Conservation (phyloP, 2,329 filamentous ascomycete species). For the Aspergillus phoenicis region DNA sequence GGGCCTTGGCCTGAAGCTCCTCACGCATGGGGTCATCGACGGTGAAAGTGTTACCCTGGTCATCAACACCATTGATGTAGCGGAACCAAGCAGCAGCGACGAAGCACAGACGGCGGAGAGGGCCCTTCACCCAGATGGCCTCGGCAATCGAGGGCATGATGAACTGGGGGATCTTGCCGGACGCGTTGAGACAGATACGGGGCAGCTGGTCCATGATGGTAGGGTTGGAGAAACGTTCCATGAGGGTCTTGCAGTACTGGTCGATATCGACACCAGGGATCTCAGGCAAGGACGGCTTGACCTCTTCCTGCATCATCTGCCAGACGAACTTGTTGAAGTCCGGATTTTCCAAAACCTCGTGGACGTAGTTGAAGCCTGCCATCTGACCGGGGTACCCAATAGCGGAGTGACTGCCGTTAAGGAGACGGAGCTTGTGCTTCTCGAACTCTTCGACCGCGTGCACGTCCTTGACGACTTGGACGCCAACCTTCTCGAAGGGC, state of each 20-base stretch:
- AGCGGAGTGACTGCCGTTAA: conserved; percentile 58
- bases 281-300: conserved; percentile 55
- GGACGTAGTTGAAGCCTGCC: conserved; percentile 57
- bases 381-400: conserved; percentile 56
- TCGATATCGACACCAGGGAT: conserved; percentile 57
- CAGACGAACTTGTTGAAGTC: conserved; percentile 52
- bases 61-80: conserved; percentile 55
- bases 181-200: conserved; percentile 55
- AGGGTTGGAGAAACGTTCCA: conserved; percentile 60
- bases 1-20: conserved; percentile 51
- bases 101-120: conserved; percentile 53
- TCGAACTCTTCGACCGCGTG: conserved; percentile 58
- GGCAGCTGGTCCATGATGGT: conserved; percentile 60
- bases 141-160: conserved; percentile 45
- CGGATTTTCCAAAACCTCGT: conserved; percentile 57
- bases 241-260: conserved; percentile 56
- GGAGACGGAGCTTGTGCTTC: conserved; percentile 60
- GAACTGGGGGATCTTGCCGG: conserved; percentile 56
- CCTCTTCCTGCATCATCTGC: conserved; percentile 60
- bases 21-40: conserved; percentile 55
- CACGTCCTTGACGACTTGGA: conserved; percentile 56
- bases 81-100: conserved; percentile 55
- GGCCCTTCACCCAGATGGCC: conserved; percentile 49
- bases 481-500: conserved; percentile 56
- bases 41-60: conserved; percentile 45